These are phyloP conservation scores for Trifolium fragiferum DNA, from an alignment of 306 rosid species.

Conservation along the genomic window DNA sequence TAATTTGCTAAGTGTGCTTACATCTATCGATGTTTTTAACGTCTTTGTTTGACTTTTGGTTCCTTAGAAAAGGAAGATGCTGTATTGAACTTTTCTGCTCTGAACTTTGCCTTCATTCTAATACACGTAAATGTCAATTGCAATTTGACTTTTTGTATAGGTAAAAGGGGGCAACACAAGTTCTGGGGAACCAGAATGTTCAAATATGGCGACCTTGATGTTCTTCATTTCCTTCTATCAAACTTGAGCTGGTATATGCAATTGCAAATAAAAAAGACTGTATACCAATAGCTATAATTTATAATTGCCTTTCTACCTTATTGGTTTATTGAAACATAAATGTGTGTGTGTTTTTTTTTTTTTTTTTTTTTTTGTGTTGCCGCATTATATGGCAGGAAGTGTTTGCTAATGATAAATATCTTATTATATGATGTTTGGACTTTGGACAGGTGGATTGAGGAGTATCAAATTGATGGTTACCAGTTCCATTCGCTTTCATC, in stretches of 20 bases:
- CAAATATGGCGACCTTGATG: constrained; percentile 85
- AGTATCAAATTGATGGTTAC: constrained; percentile 94
- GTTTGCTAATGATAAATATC: constrained; percentile 36
- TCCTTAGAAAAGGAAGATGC: background rate
- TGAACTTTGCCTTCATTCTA: constrained; percentile 20
- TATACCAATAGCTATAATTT: constrained; percentile 4
- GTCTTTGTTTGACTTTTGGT: background rate
- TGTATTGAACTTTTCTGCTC: constrained; percentile 22
- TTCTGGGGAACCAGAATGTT: constrained; percentile 97
- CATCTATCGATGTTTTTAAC: constrained; percentile 4
- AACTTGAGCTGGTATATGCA: constrained; percentile 83
- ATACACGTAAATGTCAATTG: background rate
- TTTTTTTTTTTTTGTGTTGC: background rate
- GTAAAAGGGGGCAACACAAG: constrained; percentile 92
- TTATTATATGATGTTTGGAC: constrained; percentile 47
- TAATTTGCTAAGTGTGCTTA: background rate
- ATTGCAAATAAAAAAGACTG: constrained; percentile 39
- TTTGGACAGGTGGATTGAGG: constrained; percentile 85
- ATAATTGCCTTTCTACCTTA: constrained; percentile 27
- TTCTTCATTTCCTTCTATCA: constrained; percentile 91
- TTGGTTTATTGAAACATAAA: constrained; percentile 22
- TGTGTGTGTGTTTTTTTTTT: background rate
- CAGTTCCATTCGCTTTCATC: constrained; percentile 93
- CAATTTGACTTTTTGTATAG: constrained; percentile 57
- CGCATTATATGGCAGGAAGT: constrained; percentile 36